phyloP scores from a whole-genome alignment of 768 basidiomycete species.

The Filobasidium wieringae region DNA sequence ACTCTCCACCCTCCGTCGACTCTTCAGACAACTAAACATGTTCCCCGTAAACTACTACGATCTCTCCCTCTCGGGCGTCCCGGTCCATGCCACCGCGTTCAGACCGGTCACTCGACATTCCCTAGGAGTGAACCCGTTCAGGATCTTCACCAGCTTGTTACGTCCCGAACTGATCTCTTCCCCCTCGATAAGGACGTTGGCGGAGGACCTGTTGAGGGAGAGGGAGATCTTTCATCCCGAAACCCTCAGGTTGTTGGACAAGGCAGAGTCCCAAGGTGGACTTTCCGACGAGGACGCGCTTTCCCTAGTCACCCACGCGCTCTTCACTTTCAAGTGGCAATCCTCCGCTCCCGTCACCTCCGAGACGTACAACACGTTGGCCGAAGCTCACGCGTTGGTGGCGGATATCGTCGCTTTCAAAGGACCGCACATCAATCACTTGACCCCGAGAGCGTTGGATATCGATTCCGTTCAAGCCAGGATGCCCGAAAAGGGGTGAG shows the following conservation, averaged over 20 bases:
- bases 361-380: slow-evolving; percentile 22
- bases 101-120: slow-evolving; percentile 19
- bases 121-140: slow-evolving; percentile 28
- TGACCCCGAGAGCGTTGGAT: slow-evolving; percentile 33
- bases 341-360: slow-evolving; percentile 18
- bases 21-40: slow-evolving; percentile 30
- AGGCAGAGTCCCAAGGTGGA: slow-evolving; percentile 24
- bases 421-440: slow-evolving; percentile 33
- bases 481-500: slow-evolving; percentile 28
- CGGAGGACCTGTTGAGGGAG: slow-evolving; percentile 13
- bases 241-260: slow-evolving; percentile 13
- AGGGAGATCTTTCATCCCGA: slow-evolving; percentile 26
- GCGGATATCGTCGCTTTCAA: slow-evolving; percentile 32
- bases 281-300: slow-evolving; percentile 13
- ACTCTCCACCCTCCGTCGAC: slow-evolving; percentile 20
- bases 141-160: slow-evolving; percentile 30
- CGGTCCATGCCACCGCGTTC: slow-evolving; percentile 35
- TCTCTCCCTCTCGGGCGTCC: slow-evolving; percentile 27
- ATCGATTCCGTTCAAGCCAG: slow-evolving; percentile 30
- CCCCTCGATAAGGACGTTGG: slow-evolving; percentile 16
- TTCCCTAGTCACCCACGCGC: slow-evolving; percentile 17
- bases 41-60: slow-evolving; percentile 34
- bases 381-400: slow-evolving; percentile 19
- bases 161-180: slow-evolving; percentile 27
- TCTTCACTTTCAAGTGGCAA: slow-evolving; percentile 34